Conservation (phyloP, 306 rosid species). For the Pueraria montana region DNA sequence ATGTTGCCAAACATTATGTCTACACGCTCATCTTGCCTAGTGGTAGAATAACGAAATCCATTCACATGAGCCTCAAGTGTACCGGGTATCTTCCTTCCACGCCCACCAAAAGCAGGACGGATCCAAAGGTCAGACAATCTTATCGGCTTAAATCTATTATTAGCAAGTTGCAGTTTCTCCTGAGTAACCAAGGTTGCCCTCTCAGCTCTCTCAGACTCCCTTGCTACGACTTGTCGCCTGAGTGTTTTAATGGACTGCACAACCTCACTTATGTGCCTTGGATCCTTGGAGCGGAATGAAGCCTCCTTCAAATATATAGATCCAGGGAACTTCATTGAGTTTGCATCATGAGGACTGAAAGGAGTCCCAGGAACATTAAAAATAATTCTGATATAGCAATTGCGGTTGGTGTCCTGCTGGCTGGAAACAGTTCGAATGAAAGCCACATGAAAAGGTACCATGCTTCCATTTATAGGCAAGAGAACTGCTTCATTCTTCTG, state of each 20-base stretch:
- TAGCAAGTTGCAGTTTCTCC: conserved; percentile 91
- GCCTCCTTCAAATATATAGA: conserved; percentile 91
- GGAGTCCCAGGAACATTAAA: conserved; percentile 94
- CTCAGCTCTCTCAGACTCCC: conserved; percentile 99
- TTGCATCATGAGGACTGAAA: conserved; percentile 83
- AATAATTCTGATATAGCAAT: conserved; percentile 74
- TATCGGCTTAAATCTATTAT: conserved; percentile 88
- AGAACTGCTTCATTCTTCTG: no score
- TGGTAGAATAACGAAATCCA: conserved; percentile 91
- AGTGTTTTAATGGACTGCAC: conserved; percentile 90
- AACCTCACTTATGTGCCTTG: conserved; percentile 86
- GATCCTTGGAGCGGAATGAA: conserved; percentile 92
- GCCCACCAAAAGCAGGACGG: conserved; percentile 93
- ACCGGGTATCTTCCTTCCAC: conserved; percentile 92
- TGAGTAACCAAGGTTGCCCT: conserved; percentile 95
- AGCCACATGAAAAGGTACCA: conserved; percentile 97
- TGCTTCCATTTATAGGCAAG: conserved; percentile 66
- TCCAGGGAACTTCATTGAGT: conserved; percentile 73
- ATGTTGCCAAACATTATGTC: conserved; percentile 85
- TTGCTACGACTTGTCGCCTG: conserved; percentile 80
- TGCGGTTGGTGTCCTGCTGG: conserved; percentile 73
- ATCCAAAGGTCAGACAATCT: conserved; percentile 89
- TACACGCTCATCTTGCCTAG: conserved; percentile 86
- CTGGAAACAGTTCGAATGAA: conserved; percentile 83
- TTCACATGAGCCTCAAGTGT: conserved; percentile 90